Evolutionary conservation across 2,329 filamentous ascomycete species (phyloP), one percentile per base, ranked within the genome.

Genomic region (Grosmannia serpens): DNA sequence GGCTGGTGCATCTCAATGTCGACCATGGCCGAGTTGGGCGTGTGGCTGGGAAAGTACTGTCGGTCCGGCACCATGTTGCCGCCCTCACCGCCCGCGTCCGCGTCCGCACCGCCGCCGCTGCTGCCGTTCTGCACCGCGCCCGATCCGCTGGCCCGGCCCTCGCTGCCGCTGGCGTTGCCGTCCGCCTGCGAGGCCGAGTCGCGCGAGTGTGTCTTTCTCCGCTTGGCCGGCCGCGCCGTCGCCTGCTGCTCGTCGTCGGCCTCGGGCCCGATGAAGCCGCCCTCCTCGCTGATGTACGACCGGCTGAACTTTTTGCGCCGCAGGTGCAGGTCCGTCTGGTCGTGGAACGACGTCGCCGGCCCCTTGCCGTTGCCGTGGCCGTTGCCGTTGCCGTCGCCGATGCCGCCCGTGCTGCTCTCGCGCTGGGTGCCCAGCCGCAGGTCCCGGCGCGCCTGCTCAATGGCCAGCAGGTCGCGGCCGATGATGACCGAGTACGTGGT

Each of bases 401-500:
- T 27, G 2, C 17, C 49, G 49, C 26, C 49, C n/a, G n/a, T n/a
- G n/a, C n/a, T n/a, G n/a, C n/a, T n/a, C n/a, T n/a, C n/a, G n/a
- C n/a, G n/a, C n/a, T n/a, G n/a, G n/a, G 11, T 51, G 15, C 22
- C 55, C 4, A 76, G 73, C 61, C 72, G 77, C 66, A 80, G 76
- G 60, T 82, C 76, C 58, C 73, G 73, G 51, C 76, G 74, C 26
- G 81, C 82, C 64, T 81, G 76, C 58, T 77, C 72, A 63, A 83
- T 71, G 11, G 83, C 83, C 56, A 76, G 73, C 65, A 84, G 77
- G 69, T 91, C 87, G 61, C 88, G 84, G 58, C 87, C 87, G 31
- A 91, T 82, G 59, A 88, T 81, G 64, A 91, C 80, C 56, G 82
- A 78, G 65, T 85, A 86, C 1, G 86, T 89, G 56, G 84, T 89